phyloP scores from a whole-genome alignment of 495 filamentous ascomycete genomes.

The Penicillium riverlandense region DNA sequence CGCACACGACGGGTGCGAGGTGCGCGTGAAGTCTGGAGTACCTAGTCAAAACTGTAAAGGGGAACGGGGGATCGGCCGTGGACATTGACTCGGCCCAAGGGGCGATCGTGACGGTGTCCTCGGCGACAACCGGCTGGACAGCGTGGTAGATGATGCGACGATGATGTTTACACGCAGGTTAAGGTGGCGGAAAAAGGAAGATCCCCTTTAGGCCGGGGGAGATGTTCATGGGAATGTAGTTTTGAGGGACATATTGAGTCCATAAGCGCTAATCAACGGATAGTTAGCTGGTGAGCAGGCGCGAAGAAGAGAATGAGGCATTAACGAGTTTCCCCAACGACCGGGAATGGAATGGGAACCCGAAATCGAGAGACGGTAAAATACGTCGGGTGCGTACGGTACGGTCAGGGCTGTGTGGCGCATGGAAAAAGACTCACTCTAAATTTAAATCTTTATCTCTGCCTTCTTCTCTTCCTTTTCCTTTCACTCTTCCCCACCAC shows the following conservation, averaged over 20 bases:
- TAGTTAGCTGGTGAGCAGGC: not conserved
- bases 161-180: constrained; percentile 17
- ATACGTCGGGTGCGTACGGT: too few species aligned
- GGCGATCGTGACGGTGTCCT: constrained; percentile 1
- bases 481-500: constrained; percentile 14
- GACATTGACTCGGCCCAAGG: too few species aligned
- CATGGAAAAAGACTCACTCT: constrained; percentile 13
- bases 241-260: too few species aligned
- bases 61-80: too few species aligned
- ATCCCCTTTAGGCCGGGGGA: not conserved
- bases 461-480: constrained; percentile 3
- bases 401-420: not conserved
- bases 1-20: not conserved
- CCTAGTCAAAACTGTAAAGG: not conserved
- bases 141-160: constrained; percentile 19
- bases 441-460: constrained; percentile 28
- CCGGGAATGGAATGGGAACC: constrained; percentile 15
- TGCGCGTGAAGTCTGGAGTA: not conserved
- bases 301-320: not conserved
- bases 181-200: constrained; percentile 12
- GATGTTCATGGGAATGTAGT: too few species aligned
- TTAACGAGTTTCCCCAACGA: constrained; percentile 19
- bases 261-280: too few species aligned
- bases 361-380: constrained; percentile 8
- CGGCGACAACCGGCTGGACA: constrained; percentile 14